A percentile compares a stretch with the other conserved stretches of the same genome.
Conservation (phyloP, 345 rosid genomes). For the Camelina hispida region DNA sequence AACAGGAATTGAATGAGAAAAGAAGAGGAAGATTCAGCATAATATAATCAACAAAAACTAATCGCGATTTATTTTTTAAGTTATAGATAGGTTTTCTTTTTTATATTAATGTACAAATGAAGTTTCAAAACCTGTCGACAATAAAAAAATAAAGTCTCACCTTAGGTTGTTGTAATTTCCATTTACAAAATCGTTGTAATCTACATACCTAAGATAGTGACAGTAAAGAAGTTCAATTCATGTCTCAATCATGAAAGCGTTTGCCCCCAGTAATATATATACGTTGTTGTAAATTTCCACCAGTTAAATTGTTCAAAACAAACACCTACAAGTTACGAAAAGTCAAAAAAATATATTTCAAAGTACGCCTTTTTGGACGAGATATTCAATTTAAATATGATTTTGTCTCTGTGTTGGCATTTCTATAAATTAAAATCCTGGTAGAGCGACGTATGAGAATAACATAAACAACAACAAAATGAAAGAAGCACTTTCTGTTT, state of each 20-base stretch:
- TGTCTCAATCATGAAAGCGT: background rate
- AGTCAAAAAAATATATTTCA: background rate
- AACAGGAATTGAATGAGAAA: background rate
- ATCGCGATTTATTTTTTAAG: background rate
- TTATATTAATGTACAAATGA: background rate
- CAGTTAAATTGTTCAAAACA: background rate
- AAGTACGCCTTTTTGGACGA: background rate
- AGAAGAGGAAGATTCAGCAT: constrained; percentile 1
- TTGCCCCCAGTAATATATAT: background rate
- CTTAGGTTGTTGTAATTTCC: background rate
- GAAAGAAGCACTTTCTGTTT: background rate
- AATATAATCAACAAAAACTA: background rate
- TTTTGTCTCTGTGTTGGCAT: background rate
- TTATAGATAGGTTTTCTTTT: background rate
- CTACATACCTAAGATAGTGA: background rate
- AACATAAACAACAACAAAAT: background rate
- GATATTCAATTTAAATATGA: background rate
- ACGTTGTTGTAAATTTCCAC: background rate
- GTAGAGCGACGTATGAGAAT: background rate
- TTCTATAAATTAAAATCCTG: background rate
- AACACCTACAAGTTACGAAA: background rate
- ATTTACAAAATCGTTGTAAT: background rate
- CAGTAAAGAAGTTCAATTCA: background rate
- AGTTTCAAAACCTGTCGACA: background rate
- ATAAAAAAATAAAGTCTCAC: background rate